phyloP scores from a whole-genome alignment of 2,329 filamentous ascomycete genomes.

The Neonectria faginata region DNA sequence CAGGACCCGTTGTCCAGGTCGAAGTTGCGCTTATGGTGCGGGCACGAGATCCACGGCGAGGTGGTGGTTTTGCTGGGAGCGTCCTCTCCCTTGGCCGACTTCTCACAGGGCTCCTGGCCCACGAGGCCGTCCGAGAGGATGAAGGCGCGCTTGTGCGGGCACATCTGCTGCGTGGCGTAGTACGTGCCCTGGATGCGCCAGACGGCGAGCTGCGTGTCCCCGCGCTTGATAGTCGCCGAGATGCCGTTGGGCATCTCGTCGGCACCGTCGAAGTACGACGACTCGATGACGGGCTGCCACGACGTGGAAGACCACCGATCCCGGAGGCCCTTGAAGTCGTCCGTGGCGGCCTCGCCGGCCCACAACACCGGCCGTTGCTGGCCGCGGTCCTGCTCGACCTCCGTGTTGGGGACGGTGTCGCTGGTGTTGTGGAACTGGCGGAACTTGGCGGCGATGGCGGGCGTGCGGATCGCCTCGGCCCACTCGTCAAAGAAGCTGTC shows the following conservation, averaged over 20 bases:
- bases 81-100: conserved; percentile 42
- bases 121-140: conserved; percentile 88
- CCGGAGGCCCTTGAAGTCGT: conserved; percentile 77
- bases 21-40: conserved; percentile 91
- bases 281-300: conserved; percentile 85
- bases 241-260: conserved; percentile 77
- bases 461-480: conserved; percentile 82
- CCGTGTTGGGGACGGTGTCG: conserved; percentile 76
- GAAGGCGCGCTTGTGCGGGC: conserved; percentile 90
- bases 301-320: conserved; percentile 69
- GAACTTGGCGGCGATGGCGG: conserved; percentile 76
- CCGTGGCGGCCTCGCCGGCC: conserved; percentile 73
- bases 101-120: conserved; percentile 67
- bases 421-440: conserved; percentile 85
- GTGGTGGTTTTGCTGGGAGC: conserved; percentile 39
- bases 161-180: conserved; percentile 94
- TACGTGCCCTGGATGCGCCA: conserved; percentile 85
- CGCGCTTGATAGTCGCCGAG: conserved; percentile 82
- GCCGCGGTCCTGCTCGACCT: conserved; percentile 76
- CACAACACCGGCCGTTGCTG: conserved; percentile 83
- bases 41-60: conserved; percentile 84
- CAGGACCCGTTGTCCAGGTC: conserved; percentile 79
- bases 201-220: conserved; percentile 88
- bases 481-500: conserved; percentile 91
- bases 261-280: conserved; percentile 73